Base-by-base conservation (phyloP, 2,329 filamentous ascomycete genomes). In the Botryotinia narcissicola region DNA sequence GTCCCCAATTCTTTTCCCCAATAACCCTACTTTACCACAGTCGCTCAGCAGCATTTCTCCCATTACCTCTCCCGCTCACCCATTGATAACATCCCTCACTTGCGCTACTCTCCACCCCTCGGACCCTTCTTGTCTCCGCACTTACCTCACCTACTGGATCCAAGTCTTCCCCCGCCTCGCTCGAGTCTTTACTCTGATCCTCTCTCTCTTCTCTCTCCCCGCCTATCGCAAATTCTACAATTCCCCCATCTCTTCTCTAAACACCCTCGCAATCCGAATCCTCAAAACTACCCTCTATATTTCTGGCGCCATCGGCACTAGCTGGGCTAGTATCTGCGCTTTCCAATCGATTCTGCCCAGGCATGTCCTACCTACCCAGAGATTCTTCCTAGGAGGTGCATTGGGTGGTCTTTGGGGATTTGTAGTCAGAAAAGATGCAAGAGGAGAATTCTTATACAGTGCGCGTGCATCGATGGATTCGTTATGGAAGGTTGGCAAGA, bases 401-500 rank as follows among this genome's bases (percentile, higher is more conserved):
- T 80, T 97, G 1, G 94, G 92, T 1, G 96, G 96, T 0, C 82
- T 96, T 40, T 98, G 95, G 90, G 93, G 93, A 0, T 93, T 93
- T 81, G 83, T 97, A 2, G 92, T 94, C 80, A 86, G 91, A 62
- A 85, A 85, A 68, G 84, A 87, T 74, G 88, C 91, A 60, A 84
- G 92, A 25, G 86, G 87, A 1, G 88, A 93, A 72, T 97, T 97
- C 82, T 79, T 98, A 75, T 96, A 96, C 82, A 91, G 89, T 76
- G 89, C 92, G 44, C 87, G 95, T 3, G 84, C 91, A n/a, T 94
- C 92, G 74, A 85, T 97, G 44, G 93, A 97, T 81, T 93, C 90
- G 54, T 82, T 94, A 63, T 98, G 94, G 93, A 97, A 97, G 85
- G 93, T 97, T 0, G 94, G 95, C n/a, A 89, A 92, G 72, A 98